Percentiles rank a stretch among this genome's conserved stretches.
Evolutionary conservation across 495 filamentous ascomycete genomes (phyloP).

Genomic region (Polyplosphaeria fusca): DNA sequence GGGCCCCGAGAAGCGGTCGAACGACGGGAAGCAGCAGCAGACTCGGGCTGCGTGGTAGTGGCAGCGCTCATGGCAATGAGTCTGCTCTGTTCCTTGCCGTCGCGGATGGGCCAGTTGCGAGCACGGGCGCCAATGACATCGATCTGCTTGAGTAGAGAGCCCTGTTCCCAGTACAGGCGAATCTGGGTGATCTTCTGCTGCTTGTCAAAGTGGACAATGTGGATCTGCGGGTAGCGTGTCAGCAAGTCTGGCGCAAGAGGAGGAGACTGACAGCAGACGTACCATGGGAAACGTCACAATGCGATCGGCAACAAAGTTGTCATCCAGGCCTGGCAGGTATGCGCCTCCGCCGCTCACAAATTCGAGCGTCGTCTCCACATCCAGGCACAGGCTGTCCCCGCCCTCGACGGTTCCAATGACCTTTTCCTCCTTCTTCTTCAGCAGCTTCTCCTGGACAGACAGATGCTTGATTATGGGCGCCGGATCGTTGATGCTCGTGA

Average conservation of each 20-base stretch:
- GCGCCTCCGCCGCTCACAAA: slow-evolving; percentile 77
- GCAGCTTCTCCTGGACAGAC: slow-evolving; percentile 56
- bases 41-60: slow-evolving; percentile 15
- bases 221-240: slow-evolving; percentile 59
- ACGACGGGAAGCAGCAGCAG: slow-evolving; percentile 21
- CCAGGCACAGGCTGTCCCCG: slow-evolving; percentile 63
- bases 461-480: slow-evolving; percentile 78
- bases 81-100: slow-evolving; percentile 77
- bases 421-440: slow-evolving; percentile 77
- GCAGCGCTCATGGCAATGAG: slow-evolving; percentile 56
- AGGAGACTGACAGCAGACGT: slow-evolving; percentile 40
- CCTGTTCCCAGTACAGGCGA: slow-evolving; percentile 93
- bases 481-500: slow-evolving; percentile 64
- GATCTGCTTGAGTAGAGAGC: slow-evolving; percentile 83
- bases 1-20: slow-evolving; percentile 25
- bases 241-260: too few species aligned
- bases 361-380: slow-evolving; percentile 79
- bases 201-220: slow-evolving; percentile 81
- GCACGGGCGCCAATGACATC: slow-evolving; percentile 87
- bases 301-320: slow-evolving; percentile 88
- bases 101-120: slow-evolving; percentile 90
- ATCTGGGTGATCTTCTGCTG: slow-evolving; percentile 76
- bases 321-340: slow-evolving; percentile 85
- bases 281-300: slow-evolving; percentile 80
- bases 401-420: slow-evolving; percentile 70